These are phyloP conservation scores for Populus deltoides DNA, from an alignment of 345 rosid genomes.

Conservation along the genomic window DNA sequence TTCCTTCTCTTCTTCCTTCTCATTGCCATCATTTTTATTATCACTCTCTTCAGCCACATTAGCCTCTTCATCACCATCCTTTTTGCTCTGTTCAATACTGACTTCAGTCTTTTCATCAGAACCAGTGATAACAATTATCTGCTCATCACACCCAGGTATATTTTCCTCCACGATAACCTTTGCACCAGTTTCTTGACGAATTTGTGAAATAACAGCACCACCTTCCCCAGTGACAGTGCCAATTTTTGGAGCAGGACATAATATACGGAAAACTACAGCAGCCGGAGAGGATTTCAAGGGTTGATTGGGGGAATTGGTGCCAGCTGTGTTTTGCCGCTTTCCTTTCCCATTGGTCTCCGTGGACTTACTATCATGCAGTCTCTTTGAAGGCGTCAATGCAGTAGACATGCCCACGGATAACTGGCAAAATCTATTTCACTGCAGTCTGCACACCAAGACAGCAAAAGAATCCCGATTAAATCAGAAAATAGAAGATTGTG, in stretches of 20 bases:
- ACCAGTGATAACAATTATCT: constrained; percentile 42
- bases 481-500: not conserved
- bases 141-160: constrained; percentile 56
- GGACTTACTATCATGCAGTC: constrained; percentile 38
- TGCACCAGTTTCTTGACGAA: constrained; percentile 49
- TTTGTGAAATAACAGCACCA: constrained; percentile 39
- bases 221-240: constrained; percentile 40
- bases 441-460: not conserved
- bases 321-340: constrained; percentile 44
- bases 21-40: constrained; percentile 21
- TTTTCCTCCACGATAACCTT: constrained; percentile 52
- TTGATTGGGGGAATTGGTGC: constrained; percentile 20
- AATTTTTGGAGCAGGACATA: constrained; percentile 44
- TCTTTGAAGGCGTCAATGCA: constrained; percentile 53
- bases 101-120: constrained; percentile 30
- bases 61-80: constrained; percentile 19
- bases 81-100: constrained; percentile 15
- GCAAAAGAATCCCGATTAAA: not conserved
- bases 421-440: not conserved
- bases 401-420: constrained; percentile 38
- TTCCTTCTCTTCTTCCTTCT: constrained; percentile 28
- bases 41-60: constrained; percentile 21
- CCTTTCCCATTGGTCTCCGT: constrained; percentile 47
- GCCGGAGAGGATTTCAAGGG: constrained; percentile 21
- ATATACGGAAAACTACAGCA: constrained; percentile 36